Evolutionary conservation across 176 grass and related monocot species (phyloP).

Genomic region (Olyra latifolia): DNA sequence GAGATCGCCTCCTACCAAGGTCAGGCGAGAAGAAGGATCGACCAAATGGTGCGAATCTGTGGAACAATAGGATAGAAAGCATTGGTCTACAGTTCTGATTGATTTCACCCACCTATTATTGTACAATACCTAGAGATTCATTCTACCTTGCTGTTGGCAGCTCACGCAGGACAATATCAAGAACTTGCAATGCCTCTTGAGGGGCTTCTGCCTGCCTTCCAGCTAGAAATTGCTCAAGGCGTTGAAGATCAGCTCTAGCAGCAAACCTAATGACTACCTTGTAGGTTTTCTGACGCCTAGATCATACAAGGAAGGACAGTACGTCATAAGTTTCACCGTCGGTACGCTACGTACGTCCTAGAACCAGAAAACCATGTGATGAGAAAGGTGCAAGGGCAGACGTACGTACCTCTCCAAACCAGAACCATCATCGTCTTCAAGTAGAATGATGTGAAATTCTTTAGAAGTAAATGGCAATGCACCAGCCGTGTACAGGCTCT

Average conservation of each 20-base stretch:
- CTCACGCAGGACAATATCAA: conserved; percentile 85
- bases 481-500: conserved; percentile 85
- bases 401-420: conserved; percentile 55
- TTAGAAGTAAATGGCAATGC: conserved; percentile 73
- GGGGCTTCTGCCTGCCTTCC: conserved; percentile 74
- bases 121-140: conserved; percentile 18
- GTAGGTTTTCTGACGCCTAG: conserved; percentile 64
- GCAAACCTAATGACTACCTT: conserved; percentile 82
- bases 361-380: not conserved
- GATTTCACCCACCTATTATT: not conserved
- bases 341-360: no score
- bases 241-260: conserved; percentile 66
- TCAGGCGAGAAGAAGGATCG: conserved; percentile 82
- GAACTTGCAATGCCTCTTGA: conserved; percentile 89
- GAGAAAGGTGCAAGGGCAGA: conserved; percentile 6
- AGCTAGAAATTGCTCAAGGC: conserved; percentile 70
- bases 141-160: conserved; percentile 78
- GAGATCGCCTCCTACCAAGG: conserved; percentile 64
- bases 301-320: conserved; percentile 2
- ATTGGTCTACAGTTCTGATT: not conserved
- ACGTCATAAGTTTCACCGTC: no score
- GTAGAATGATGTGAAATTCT: conserved; percentile 67
- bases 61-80: conserved; percentile 7
- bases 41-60: conserved; percentile 67
- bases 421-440: conserved; percentile 77